Percentiles rank a stretch among this genome's conserved stretches.
Evolutionary conservation across 202 grass and related monocot species (phyloP).

Genomic region (Panicum hallii): DNA sequence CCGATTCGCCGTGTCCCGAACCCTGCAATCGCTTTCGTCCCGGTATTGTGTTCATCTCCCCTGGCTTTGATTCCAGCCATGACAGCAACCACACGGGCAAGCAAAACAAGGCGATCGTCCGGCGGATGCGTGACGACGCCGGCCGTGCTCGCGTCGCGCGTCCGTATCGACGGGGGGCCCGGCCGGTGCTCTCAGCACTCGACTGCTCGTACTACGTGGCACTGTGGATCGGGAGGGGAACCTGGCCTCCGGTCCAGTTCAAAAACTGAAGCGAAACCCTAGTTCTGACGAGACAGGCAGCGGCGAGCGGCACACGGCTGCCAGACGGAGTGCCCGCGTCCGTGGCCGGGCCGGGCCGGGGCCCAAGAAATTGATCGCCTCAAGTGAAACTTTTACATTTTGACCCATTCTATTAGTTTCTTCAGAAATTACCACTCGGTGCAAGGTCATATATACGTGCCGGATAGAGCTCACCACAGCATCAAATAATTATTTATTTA

Average conservation of each 20-base stretch:
- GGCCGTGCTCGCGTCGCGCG: neutral
- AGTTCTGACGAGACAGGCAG: constrained; percentile 3
- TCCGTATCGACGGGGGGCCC: no score
- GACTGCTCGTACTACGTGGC: neutral
- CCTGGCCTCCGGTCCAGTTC: neutral
- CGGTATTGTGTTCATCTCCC: no score
- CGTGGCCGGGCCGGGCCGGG: neutral
- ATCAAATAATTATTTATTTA: no score
- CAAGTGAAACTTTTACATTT: neutral
- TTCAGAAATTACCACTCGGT: neutral
- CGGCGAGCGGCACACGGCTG: no score
- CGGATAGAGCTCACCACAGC: no score
- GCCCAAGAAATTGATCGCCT: neutral
- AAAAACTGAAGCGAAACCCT: neutral
- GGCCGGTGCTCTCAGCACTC: no score
- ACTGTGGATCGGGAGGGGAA: neutral
- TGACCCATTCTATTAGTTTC: neutral
- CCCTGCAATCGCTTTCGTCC: no score
- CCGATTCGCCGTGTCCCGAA: no score
- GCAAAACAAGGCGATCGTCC: no score
- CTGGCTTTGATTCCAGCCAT: no score
- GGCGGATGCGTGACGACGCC: neutral
- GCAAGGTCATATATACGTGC: neutral
- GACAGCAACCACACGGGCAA: no score
- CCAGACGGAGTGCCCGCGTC: neutral